Percentiles rank a stretch among this genome's conserved stretches.
These are phyloP conservation scores for Aspergillus sp. DNA, from an alignment of 2,329 filamentous ascomycete species.

Conservation along the genomic window DNA sequence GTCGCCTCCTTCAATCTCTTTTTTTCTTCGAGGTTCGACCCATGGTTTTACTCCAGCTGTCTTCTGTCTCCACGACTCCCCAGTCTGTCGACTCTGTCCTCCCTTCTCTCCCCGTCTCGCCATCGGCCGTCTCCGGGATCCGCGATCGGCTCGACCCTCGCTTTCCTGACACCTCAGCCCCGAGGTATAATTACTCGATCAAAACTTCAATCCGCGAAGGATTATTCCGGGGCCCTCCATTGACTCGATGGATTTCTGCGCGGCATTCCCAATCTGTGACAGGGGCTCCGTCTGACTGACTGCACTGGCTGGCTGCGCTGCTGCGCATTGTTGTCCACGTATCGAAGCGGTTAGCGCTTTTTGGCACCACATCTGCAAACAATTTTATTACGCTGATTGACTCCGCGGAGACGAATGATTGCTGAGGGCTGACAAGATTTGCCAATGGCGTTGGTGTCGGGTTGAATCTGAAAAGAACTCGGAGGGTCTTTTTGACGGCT, in stretches of 20 bases:
- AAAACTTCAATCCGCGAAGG: slow-evolving; percentile 5
- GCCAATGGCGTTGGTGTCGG: background rate
- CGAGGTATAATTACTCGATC: slow-evolving; percentile 15
- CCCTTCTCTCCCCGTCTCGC: slow-evolving; percentile 21
- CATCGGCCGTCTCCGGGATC: slow-evolving; percentile 37
- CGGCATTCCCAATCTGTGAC: background rate
- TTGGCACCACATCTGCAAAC: background rate
- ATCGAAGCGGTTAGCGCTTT: background rate
- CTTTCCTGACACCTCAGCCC: background rate
- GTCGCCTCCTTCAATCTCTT: slow-evolving; percentile 1
- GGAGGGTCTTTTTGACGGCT: no score
- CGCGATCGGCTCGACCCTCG: slow-evolving; percentile 21
- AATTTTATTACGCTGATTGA: background rate
- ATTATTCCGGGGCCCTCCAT: background rate
- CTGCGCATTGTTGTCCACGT: background rate
- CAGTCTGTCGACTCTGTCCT: background rate
- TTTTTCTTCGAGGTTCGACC: background rate
- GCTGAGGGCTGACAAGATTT: background rate
- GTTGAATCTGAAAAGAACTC: background rate
- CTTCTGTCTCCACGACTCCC: background rate
- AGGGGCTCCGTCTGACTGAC: background rate
- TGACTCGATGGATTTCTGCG: background rate
- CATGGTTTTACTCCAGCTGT: background rate
- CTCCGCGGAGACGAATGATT: no score
- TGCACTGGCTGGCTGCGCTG: background rate